Conservation (phyloP, 257 asterid species). For the Solanum chilense region DNA sequence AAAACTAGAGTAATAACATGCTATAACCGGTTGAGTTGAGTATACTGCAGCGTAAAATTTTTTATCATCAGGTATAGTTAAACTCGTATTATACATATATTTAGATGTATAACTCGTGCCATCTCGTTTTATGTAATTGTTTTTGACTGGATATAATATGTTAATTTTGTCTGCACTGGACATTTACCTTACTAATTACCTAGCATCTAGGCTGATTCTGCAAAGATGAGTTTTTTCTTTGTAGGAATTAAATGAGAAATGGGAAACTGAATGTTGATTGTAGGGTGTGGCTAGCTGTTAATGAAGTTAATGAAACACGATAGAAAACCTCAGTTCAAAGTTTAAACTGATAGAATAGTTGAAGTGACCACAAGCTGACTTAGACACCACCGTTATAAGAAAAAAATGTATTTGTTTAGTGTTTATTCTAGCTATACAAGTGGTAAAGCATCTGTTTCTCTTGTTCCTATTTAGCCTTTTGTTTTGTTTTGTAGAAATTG, state of each 20-base stretch:
- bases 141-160: background rate
- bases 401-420: background rate
- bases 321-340: background rate
- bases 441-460: background rate
- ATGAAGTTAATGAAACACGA: background rate
- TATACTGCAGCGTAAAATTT: background rate
- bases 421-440: background rate
- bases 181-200: background rate
- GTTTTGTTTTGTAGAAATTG: background rate
- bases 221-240: background rate
- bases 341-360: background rate
- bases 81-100: background rate
- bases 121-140: background rate
- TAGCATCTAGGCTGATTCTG: background rate
- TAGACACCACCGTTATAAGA: background rate
- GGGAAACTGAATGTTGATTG: background rate
- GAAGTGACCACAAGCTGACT: background rate
- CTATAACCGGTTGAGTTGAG: background rate
- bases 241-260: background rate
- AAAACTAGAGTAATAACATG: background rate
- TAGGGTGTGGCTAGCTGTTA: background rate
- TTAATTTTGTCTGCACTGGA: background rate
- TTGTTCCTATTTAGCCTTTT: background rate
- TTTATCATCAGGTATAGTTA: background rate
- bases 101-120: background rate